Evolutionary conservation across 2,329 filamentous ascomycete species (phyloP).

Genomic region (Fusarium pininemorale): DNA sequence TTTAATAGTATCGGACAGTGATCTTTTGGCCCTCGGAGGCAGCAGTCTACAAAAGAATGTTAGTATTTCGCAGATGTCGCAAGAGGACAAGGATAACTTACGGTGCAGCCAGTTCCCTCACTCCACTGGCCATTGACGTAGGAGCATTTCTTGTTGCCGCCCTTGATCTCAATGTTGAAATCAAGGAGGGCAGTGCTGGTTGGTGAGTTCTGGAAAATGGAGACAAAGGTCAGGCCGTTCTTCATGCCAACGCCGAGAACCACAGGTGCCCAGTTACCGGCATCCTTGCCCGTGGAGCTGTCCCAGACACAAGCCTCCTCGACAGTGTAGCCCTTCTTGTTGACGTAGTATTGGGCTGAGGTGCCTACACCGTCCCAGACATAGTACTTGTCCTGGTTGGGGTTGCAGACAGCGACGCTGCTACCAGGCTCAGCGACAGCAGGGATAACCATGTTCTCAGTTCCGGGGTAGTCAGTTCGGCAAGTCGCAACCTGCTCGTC

Average conservation of each 20-base stretch:
- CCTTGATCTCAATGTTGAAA: constrained; percentile 81
- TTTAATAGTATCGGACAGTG: constrained; percentile 56
- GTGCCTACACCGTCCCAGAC: constrained; percentile 77
- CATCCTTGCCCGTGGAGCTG: constrained; percentile 58
- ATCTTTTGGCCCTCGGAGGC: constrained; percentile 54
- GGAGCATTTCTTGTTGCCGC: constrained; percentile 71
- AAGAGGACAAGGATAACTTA: constrained; percentile 59
- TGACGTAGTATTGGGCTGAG: constrained; percentile 96
- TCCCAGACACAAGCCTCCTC: constrained; percentile 81
- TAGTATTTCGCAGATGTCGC: constrained; percentile 1
- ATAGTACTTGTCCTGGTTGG: constrained; percentile 78
- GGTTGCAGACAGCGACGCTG: constrained; percentile 75
- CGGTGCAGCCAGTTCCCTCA: constrained; percentile 77
- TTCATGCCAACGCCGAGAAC: constrained; percentile 82
- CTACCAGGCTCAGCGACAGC: constrained; percentile 69
- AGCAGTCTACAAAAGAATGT: constrained; percentile 51
- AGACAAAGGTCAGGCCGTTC: constrained; percentile 77
- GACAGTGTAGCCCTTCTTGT: constrained; percentile 75
- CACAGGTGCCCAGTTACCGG: constrained; percentile 87
- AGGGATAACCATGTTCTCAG: constrained; percentile 87
- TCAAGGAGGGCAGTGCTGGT: constrained; percentile 75
- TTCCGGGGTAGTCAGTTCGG: constrained; percentile 96
- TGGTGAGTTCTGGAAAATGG: constrained; percentile 84
- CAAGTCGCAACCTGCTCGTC: constrained; percentile 75
- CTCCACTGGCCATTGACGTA: constrained; percentile 71